Evolutionary conservation across 2,329 filamentous ascomycete genomes (phyloP).

Genomic region (Microdochium trichocladiopsis): DNA sequence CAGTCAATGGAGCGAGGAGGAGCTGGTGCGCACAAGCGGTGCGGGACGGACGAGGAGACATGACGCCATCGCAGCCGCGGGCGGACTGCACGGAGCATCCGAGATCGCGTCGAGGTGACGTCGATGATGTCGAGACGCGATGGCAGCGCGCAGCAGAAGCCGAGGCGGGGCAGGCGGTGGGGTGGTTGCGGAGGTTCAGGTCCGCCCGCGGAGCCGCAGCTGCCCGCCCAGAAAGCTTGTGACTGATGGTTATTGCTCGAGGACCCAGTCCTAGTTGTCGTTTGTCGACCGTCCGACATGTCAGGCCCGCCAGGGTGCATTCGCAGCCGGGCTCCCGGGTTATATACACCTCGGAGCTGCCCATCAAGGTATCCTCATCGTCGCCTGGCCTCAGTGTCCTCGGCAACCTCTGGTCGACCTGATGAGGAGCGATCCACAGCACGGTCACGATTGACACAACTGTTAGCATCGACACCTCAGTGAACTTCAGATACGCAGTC

Average conservation of each 20-base stretch:
- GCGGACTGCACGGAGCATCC: neutral
- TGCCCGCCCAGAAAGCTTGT: neutral
- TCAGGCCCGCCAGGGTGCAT: neutral
- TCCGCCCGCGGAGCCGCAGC: neutral
- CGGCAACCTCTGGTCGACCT: too few relatives aligned
- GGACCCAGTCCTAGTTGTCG: too few relatives aligned
- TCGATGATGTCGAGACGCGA: neutral
- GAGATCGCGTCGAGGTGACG: neutral
- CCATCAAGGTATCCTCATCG: constrained; percentile 1
- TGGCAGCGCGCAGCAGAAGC: neutral
- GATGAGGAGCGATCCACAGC: too few relatives aligned
- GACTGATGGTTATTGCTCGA: too few relatives aligned
- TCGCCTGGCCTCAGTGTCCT: neutral
- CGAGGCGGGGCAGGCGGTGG: neutral
- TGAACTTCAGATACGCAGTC: too few relatives aligned
- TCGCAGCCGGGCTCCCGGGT: neutral
- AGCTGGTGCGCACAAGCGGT: too few relatives aligned
- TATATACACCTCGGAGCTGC: neutral
- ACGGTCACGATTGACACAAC: too few relatives aligned
- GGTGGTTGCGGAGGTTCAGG: neutral
- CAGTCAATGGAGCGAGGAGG: too few relatives aligned
- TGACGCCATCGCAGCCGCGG: neutral
- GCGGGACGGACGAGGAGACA: neutral
- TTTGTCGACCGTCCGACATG: too few relatives aligned
- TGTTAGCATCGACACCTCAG: too few relatives aligned